Evolutionary conservation across 495 filamentous ascomycete species (phyloP).

Genomic region (Xanthoparmelia taractica): DNA sequence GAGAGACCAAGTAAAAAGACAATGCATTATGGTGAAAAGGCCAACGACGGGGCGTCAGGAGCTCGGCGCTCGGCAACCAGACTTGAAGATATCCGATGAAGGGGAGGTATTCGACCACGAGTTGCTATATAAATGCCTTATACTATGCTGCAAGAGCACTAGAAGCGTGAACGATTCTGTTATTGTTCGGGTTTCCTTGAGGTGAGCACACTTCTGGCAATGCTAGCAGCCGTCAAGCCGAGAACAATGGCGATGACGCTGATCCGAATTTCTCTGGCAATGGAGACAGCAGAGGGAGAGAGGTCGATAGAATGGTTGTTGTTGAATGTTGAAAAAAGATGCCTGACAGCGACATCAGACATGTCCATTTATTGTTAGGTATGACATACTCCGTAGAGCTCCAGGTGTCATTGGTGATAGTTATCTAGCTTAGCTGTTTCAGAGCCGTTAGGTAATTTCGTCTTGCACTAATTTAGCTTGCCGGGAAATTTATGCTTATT

Average conservation of each 20-base stretch:
- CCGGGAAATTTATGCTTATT: not conserved
- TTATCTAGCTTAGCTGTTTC: not conserved
- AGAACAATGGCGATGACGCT: conserved; percentile 45
- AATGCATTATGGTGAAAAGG: conserved; percentile 33
- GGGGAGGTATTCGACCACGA: not conserved
- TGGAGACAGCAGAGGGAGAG: conserved; percentile 38
- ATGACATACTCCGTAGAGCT: conserved; percentile 1
- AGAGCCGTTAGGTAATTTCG: not conserved
- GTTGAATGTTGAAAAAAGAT: conserved; percentile 41
- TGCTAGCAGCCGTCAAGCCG: conserved; percentile 42
- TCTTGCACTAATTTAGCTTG: not conserved
- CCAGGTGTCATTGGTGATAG: conserved; percentile 12
- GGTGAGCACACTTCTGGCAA: conserved; percentile 31
- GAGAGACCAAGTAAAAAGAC: conserved; percentile 36
- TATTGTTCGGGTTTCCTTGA: conserved; percentile 16
- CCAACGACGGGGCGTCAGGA: not conserved
- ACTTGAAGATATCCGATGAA: not conserved
- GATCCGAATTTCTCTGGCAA: conserved; percentile 40
- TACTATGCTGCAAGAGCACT: not conserved
- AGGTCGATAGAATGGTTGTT: conserved; percentile 42
- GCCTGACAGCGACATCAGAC: conserved; percentile 46
- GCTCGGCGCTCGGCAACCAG: not conserved
- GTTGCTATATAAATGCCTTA: not conserved
- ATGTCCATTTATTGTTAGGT: conserved; percentile 34
- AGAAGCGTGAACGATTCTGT: not conserved